Conservation (phyloP, 805 yeast genomes). For the Yarrowia osloensis region DNA sequence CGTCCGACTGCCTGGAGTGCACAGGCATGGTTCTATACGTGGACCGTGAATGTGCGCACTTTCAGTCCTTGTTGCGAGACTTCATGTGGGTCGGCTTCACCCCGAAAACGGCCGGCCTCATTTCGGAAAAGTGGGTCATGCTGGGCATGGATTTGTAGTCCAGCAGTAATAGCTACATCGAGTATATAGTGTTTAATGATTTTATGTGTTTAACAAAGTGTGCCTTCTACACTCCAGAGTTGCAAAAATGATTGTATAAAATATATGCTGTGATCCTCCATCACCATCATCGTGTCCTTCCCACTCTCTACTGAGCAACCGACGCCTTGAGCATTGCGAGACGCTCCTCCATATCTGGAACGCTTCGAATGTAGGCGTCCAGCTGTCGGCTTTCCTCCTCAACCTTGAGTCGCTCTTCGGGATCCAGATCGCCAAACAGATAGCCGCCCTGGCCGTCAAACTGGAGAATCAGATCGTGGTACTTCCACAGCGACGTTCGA, state of each 20-base stretch:
- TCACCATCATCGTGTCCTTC: background rate
- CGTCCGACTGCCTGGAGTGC: slow-evolving; percentile 29
- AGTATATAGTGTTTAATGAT: background rate
- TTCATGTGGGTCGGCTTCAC: slow-evolving; percentile 31
- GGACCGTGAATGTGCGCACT: slow-evolving; percentile 11
- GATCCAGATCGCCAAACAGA: slow-evolving; percentile 63
- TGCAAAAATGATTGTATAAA: slow-evolving; percentile 18
- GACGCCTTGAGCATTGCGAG: slow-evolving; percentile 53
- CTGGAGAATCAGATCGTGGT: slow-evolving; percentile 78
- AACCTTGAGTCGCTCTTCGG: slow-evolving; percentile 66
- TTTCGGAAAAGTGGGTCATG: slow-evolving; percentile 29
- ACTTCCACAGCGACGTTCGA: slow-evolving; percentile 88
- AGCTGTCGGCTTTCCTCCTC: slow-evolving; percentile 76
- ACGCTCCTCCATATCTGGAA: slow-evolving; percentile 65
- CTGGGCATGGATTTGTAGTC: slow-evolving; percentile 20
- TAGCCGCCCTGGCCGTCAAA: slow-evolving; percentile 84
- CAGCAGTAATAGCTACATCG: background rate
- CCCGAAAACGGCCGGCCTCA: slow-evolving; percentile 11
- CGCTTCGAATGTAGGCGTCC: slow-evolving; percentile 70
- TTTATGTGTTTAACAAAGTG: background rate
- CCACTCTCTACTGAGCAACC: background rate
- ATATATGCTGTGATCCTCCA: slow-evolving; percentile 23
- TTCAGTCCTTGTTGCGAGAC: slow-evolving; percentile 19
- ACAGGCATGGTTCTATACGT: slow-evolving; percentile 19
- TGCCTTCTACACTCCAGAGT: too few species aligned